Evolutionary conservation across 2,329 filamentous ascomycete genomes (phyloP), one percentile per base, ranked within the genome.

Genomic region (Diaporthe eres): DNA sequence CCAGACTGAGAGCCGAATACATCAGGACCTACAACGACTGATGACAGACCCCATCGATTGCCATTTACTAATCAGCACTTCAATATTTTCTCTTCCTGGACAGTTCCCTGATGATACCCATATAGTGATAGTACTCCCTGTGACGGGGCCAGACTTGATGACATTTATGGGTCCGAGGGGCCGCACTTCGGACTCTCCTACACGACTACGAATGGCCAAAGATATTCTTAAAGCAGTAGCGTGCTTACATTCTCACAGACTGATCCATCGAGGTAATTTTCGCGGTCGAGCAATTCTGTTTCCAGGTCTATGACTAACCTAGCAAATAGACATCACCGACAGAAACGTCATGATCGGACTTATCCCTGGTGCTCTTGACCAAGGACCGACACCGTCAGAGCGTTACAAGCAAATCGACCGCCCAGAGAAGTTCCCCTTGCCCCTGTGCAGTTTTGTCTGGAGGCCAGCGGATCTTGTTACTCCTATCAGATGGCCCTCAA

Each of bases 341-440:
- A 6, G 15, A 1, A 58, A 71, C 37, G 51, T 58, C 3, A 71
- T 71, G 37, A 9, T 71, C 37, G 12, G 67, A 5, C 49, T 71
- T 12, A 9, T 71, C 34, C 37, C 67, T 47, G 51, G 51, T 57
- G 51, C 51, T 34, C 25, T 71, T 2, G 51, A 58, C 51, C 51
- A 58, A n/a, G n/a, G 67, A 34, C 37, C 37, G 8, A 71, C 37
- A n/a, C 67, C 51, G 10, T 47, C 49, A 19, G 37, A 71, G n/a
- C 67, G 51, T 47, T 71, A 71, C 39, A 71, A 71, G n/a, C 49
- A 71, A 42, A 34, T 71, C 49, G 67, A 51, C 31, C 49, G 65
- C 1, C 65, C 47, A 53, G 2, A 53, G 49, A 55, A 71, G 22
- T 19, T 49, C 25, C 55, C 67, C n/a, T 8, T 57, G 49, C 9